A percentile compares a stretch with the other conserved stretches of the same genome.
Evolutionary conservation across 768 basidiomycete genomes (phyloP).

Genomic region (Chlorophyllum brunneum): DNA sequence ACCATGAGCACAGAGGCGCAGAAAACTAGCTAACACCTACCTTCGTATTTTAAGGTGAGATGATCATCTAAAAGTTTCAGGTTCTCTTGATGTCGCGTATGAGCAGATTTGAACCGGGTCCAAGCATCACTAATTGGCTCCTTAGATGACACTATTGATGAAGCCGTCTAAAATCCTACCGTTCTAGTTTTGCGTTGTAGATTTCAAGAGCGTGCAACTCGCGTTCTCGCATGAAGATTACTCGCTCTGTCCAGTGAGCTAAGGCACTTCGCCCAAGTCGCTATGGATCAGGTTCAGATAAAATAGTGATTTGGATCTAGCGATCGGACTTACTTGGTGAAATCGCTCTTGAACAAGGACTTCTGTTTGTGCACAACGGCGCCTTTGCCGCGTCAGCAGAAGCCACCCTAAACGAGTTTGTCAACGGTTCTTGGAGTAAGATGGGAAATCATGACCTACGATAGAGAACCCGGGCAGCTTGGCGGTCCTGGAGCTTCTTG

Average conservation of each 20-base stretch:
- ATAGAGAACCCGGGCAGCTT: slow-evolving; percentile 16
- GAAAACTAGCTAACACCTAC: slow-evolving; percentile 29
- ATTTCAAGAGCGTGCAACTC: slow-evolving; percentile 62
- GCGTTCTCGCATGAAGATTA: slow-evolving; percentile 69
- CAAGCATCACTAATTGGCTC: neutral
- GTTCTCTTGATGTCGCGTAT: slow-evolving; percentile 2
- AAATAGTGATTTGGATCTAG: neutral
- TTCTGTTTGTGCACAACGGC: slow-evolving; percentile 42
- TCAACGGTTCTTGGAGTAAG: neutral
- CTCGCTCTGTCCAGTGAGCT: slow-evolving; percentile 63
- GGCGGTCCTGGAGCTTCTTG: slow-evolving; percentile 16
- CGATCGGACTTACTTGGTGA: slow-evolving; percentile 30
- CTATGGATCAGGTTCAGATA: slow-evolving; percentile 29
- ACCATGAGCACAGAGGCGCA: slow-evolving; percentile 8
- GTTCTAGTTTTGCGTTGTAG: slow-evolving; percentile 27
- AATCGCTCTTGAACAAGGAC: slow-evolving; percentile 34
- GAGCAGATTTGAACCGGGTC: slow-evolving; percentile 2
- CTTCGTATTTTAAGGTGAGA: slow-evolving; percentile 76
- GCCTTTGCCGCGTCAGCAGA: slow-evolving; percentile 30
- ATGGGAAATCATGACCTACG: neutral
- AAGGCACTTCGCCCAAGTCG: slow-evolving; percentile 47
- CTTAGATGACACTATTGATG: neutral
- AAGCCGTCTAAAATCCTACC: slow-evolving; percentile 38
- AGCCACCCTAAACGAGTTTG: slow-evolving; percentile 41
- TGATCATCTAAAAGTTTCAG: slow-evolving; percentile 73